A percentile compares a stretch with the other conserved stretches of the same genome.
Evolutionary conservation across 2,329 filamentous ascomycete species (phyloP).

Genomic region (Epichloe aotearoae): DNA sequence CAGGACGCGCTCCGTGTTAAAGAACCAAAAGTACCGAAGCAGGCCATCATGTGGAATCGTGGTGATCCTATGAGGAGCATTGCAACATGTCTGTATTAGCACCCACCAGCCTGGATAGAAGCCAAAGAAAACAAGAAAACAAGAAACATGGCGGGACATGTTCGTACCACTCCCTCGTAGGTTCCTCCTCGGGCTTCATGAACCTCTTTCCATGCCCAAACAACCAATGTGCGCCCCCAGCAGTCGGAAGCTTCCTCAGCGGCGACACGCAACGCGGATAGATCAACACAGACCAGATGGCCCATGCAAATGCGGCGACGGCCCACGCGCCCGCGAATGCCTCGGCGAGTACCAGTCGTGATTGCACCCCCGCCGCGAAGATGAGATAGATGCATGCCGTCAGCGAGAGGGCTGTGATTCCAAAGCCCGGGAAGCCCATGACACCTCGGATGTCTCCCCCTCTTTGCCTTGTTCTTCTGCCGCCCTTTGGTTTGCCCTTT

Average conservation of each 20-base stretch:
- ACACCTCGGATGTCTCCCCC: too few species aligned
- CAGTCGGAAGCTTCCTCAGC: constrained; percentile 33
- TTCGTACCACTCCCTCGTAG: constrained; percentile 34
- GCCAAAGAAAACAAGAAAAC: not conserved
- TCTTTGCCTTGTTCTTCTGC: not conserved
- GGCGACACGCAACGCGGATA: constrained; percentile 39
- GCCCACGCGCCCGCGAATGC: constrained; percentile 24
- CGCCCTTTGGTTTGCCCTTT: not conserved
- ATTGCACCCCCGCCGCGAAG: constrained; percentile 13
- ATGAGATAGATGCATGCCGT: constrained; percentile 11
- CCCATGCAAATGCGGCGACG: constrained; percentile 21
- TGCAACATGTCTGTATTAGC: constrained; percentile 16
- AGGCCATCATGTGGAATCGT: constrained; percentile 54
- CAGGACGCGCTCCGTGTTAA: constrained; percentile 51
- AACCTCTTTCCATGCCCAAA: constrained; percentile 35
- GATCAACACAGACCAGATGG: constrained; percentile 29
- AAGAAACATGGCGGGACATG: not conserved
- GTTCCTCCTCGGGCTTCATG: constrained; percentile 25
- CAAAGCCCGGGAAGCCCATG: constrained; percentile 1
- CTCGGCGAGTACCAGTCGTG: constrained; percentile 17
- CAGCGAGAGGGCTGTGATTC: constrained; percentile 14
- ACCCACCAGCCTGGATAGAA: not conserved
- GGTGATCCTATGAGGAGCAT: constrained; percentile 35
- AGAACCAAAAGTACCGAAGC: constrained; percentile 49
- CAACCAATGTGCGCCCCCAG: constrained; percentile 28